phyloP scores from a whole-genome alignment of 2,329 filamentous ascomycete species.

The Peltaster fructicola region DNA sequence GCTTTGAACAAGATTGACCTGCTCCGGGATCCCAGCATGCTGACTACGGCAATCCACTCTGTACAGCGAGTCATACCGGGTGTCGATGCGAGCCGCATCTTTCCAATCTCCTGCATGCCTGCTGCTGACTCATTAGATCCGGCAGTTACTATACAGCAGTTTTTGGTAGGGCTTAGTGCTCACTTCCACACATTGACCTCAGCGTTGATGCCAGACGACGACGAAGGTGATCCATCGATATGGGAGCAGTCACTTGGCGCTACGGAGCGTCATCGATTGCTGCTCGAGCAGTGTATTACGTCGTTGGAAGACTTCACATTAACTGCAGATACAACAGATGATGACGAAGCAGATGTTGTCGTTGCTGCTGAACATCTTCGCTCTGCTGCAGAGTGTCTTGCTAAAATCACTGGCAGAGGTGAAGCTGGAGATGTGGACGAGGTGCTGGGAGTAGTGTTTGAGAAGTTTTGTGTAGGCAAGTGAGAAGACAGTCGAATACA shows the following conservation, averaged over 20 bases:
- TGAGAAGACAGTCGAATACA: slow-evolving; percentile 6
- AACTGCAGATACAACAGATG: slow-evolving; percentile 4
- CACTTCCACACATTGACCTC: slow-evolving; percentile 56
- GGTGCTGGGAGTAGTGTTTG: slow-evolving; percentile 89
- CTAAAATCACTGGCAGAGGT: slow-evolving; percentile 72
- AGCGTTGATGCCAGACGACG: slow-evolving; percentile 20
- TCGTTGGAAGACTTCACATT: slow-evolving; percentile 52
- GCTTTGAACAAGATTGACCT: slow-evolving; percentile 45
- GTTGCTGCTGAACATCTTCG: slow-evolving; percentile 79
- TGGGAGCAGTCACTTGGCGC: slow-evolving; percentile 77
- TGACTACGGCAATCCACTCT: slow-evolving; percentile 6
- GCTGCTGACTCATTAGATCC: slow-evolving; percentile 2
- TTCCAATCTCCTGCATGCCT: slow-evolving; percentile 53
- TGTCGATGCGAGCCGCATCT: slow-evolving; percentile 29
- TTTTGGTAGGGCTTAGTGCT: slow-evolving; percentile 49
- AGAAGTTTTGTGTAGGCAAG: slow-evolving; percentile 46
- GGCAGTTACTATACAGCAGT: slow-evolving; percentile 41
- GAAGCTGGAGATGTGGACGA: slow-evolving; percentile 85
- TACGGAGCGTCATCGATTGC: slow-evolving; percentile 71
- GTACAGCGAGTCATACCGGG: slow-evolving; percentile 26
- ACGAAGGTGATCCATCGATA: slow-evolving; percentile 39
- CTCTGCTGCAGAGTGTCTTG: slow-evolving; percentile 60
- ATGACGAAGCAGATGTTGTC: slow-evolving; percentile 58
- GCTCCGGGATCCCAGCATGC: slow-evolving; percentile 18
- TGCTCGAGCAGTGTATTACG: slow-evolving; percentile 54